These are phyloP conservation scores for Dictyostelium intermedium DNA, from an alignment of 78 protist genomes.

Conservation along the genomic window DNA sequence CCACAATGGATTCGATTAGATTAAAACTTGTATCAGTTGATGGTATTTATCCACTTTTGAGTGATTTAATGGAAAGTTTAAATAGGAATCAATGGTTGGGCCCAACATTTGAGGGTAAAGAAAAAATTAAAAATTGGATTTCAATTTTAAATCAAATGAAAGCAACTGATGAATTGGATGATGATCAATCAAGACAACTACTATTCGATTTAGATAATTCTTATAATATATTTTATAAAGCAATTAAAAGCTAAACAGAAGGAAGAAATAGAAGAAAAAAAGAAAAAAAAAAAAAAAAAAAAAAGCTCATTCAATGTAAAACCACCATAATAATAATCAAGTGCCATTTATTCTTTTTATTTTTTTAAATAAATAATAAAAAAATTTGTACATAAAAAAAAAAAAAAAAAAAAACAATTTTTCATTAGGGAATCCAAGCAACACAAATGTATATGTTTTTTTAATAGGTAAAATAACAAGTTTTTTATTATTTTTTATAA, in stretches of 20 bases:
- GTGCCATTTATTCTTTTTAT: background rate
- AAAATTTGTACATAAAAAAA: background rate
- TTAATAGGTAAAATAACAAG: too few species aligned
- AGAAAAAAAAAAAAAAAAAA: too few species aligned
- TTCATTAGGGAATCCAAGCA: background rate
- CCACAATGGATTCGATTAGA: conserved; percentile 89
- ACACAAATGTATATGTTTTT: background rate
- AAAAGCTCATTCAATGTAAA: background rate
- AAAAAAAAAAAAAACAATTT: background rate
- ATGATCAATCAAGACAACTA: conserved; percentile 89
- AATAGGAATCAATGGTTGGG: conserved; percentile 74
- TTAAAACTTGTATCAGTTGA: conserved; percentile 88
- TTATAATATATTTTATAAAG: conserved; percentile 83
- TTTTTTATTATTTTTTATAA: background rate
- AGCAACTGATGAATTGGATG: conserved; percentile 88
- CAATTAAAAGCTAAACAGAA: conserved; percentile 36
- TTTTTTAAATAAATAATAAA: background rate
- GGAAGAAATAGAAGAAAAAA: background rate
- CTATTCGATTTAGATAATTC: conserved; percentile 89
- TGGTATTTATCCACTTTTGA: conserved; percentile 86
- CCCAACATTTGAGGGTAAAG: conserved; percentile 85
- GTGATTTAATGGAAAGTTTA: conserved; percentile 78
- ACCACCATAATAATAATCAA: background rate
- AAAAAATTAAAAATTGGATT: conserved; percentile 77
- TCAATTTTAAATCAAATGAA: conserved; percentile 79